Evolutionary conservation across 2,329 filamentous ascomycete genomes (phyloP).

Genomic region (Cladophialophora exuberans): DNA sequence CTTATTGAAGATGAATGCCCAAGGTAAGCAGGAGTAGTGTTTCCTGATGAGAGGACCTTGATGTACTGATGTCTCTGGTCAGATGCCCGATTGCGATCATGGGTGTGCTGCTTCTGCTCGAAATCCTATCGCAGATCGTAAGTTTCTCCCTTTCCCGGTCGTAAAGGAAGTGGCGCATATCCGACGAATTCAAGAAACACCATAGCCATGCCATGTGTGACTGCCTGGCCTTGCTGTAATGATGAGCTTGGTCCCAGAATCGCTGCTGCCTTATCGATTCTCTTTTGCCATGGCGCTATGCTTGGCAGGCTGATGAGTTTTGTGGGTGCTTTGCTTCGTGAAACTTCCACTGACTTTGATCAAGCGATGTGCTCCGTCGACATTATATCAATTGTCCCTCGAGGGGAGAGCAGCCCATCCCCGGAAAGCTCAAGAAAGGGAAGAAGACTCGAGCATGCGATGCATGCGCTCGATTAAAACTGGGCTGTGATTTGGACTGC

Average conservation of each 20-base stretch:
- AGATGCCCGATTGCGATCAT: constrained; percentile 5
- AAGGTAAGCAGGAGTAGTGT: constrained; percentile 1
- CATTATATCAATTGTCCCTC: constrained; percentile 16
- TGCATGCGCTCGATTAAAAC: constrained; percentile 12
- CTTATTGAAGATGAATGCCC: not conserved
- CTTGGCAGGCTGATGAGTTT: not conserved
- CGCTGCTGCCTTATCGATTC: too few species aligned
- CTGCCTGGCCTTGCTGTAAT: too few species aligned
- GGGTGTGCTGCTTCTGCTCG: constrained; percentile 16
- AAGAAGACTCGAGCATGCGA: constrained; percentile 15
- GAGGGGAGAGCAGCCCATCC: constrained; percentile 9
- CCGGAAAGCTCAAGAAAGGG: constrained; percentile 13
- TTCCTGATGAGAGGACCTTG: not conserved
- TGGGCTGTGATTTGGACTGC: constrained; percentile 11
- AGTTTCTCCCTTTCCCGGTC: not conserved
- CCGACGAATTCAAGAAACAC: not conserved
- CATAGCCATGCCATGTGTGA: too few species aligned
- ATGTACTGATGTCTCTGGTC: constrained; percentile 1
- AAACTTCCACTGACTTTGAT: not conserved
- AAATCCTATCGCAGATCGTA: constrained; percentile 18
- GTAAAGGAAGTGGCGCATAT: not conserved
- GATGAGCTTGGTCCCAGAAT: too few species aligned
- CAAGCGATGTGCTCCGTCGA: constrained; percentile 15
- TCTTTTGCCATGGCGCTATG: not conserved
- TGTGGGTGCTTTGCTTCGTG: not conserved